Evolutionary conservation across 148 eudicot genomes (phyloP).

Genomic region (Silene latifolia): DNA sequence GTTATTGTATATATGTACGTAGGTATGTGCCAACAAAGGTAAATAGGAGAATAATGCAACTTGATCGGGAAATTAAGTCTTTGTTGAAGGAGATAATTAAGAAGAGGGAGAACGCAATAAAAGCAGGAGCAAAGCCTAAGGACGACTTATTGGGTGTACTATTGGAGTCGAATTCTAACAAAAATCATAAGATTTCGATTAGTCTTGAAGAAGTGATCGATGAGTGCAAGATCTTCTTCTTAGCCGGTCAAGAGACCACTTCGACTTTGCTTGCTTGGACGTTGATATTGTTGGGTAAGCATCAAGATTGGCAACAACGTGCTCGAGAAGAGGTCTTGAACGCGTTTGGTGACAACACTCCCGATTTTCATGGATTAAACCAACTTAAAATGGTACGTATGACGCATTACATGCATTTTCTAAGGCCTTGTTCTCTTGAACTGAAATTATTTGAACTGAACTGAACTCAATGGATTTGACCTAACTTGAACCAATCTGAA

Average conservation of each 20-base stretch:
- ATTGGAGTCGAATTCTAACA: slow-evolving; percentile 15
- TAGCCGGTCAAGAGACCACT: slow-evolving; percentile 37
- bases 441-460: too few relatives aligned
- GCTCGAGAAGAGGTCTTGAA: slow-evolving; percentile 32
- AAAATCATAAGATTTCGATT: background rate
- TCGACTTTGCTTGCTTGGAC: slow-evolving; percentile 31
- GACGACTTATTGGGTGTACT: slow-evolving; percentile 26
- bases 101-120: slow-evolving; percentile 22
- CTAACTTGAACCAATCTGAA: too few relatives aligned
- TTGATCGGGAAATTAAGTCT: slow-evolving; percentile 1
- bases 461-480: too few relatives aligned
- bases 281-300: slow-evolving; percentile 26
- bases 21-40: slow-evolving; percentile 30
- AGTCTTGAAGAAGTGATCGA: slow-evolving; percentile 23
- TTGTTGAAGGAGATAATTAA: slow-evolving; percentile 17
- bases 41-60: slow-evolving; percentile 19
- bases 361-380: slow-evolving; percentile 24
- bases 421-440: too few relatives aligned
- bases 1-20: background rate
- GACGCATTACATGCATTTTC: too few relatives aligned
- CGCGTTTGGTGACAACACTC: slow-evolving; percentile 21
- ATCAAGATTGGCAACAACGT: slow-evolving; percentile 32
- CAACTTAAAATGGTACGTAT: slow-evolving; percentile 20
- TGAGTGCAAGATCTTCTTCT: slow-evolving; percentile 33
- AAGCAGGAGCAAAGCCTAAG: slow-evolving; percentile 6